Evolutionary conservation across 129 eudicot genomes (phyloP).

Genomic region (Artemisia argyi): DNA sequence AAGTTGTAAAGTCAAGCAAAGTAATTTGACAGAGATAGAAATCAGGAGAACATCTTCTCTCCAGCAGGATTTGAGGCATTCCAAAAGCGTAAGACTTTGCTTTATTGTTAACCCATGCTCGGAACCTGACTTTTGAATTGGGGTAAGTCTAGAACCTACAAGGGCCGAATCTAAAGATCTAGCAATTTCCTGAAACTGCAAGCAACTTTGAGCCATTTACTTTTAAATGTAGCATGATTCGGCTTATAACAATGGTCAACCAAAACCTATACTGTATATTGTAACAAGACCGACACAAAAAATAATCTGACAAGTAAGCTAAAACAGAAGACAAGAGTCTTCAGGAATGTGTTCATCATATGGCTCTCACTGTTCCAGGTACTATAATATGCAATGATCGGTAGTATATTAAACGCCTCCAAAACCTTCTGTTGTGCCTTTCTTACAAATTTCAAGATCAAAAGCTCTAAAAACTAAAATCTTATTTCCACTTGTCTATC

Average conservation of each 20-base stretch:
- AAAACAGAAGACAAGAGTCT: background rate
- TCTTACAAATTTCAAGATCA: background rate
- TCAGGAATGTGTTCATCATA: background rate
- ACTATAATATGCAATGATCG: background rate
- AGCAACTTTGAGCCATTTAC: too few species aligned
- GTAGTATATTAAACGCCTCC: slow-evolving; percentile 5
- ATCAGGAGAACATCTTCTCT: slow-evolving; percentile 87
- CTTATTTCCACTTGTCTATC: slow-evolving; percentile 66
- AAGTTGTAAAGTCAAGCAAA: slow-evolving; percentile 85
- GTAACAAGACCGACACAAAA: slow-evolving; percentile 15
- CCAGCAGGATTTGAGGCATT: slow-evolving; percentile 94
- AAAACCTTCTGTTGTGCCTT: background rate
- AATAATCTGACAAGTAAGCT: slow-evolving; percentile 16
- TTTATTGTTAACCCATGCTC: slow-evolving; percentile 50
- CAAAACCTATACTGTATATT: slow-evolving; percentile 24
- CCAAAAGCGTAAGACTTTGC: slow-evolving; percentile 84
- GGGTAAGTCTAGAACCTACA: slow-evolving; percentile 47
- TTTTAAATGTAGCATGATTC: too few species aligned
- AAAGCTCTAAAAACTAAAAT: slow-evolving; percentile 42
- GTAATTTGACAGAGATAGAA: slow-evolving; percentile 89
- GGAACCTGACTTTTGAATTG: slow-evolving; percentile 42
- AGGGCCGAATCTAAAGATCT: slow-evolving; percentile 91
- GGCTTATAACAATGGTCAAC: slow-evolving; percentile 6
- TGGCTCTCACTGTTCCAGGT: background rate
- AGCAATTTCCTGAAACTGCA: slow-evolving; percentile 97